Evolutionary conservation across 768 basidiomycete species (phyloP), one percentile per base, ranked within the genome.

Genomic region (Mycena capillaripes): DNA sequence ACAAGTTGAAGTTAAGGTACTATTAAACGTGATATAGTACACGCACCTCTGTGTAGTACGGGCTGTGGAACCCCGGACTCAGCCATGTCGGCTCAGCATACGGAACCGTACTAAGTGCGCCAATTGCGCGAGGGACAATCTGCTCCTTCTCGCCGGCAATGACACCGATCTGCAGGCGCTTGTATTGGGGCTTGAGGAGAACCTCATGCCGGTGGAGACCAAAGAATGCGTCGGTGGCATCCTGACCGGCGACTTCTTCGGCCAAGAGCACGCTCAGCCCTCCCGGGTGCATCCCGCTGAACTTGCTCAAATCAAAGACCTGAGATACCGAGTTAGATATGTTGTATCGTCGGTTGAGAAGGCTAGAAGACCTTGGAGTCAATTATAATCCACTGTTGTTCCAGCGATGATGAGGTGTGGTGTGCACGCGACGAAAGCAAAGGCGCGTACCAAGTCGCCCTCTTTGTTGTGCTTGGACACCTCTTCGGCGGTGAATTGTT

Each of bases 171-270:
- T 90, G 87, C 16, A 97, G 86, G 2, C 94, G 90, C 61, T 86
- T 81, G 76, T 92, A 95, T 66, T 94, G 93, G 0, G 94, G 92
- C 74, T 87, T 91, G 68, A 88, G 83, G 52, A 98, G 87, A 19
- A 98, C 90, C 77, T 97, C 96, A 48, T 92, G 89, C 27, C 95
- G 89, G 79, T 99, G 97, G 46, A 98, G 90, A 63, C 93, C 90
- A 77, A 92, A 98, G 85, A 98, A 98, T 6, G 89, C 88, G 40
- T 95, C 93, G 0, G 96, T 97, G 1, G 92, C 93, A 76, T 98
- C 96, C 80, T 94, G 88, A 11, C 95, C 96, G 60, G 94, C 95
- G 32, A 95, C 86, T 48, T 92, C 92, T 5, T 84, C 81, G 75
- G 91, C 89, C 21, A 90, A 77, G 19, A 95, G 85, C n/a, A 93